Evolutionary conservation across 768 basidiomycete genomes (phyloP), one percentile per base, ranked within the genome.

Genomic region (Coprinellus aureogranulatus): DNA sequence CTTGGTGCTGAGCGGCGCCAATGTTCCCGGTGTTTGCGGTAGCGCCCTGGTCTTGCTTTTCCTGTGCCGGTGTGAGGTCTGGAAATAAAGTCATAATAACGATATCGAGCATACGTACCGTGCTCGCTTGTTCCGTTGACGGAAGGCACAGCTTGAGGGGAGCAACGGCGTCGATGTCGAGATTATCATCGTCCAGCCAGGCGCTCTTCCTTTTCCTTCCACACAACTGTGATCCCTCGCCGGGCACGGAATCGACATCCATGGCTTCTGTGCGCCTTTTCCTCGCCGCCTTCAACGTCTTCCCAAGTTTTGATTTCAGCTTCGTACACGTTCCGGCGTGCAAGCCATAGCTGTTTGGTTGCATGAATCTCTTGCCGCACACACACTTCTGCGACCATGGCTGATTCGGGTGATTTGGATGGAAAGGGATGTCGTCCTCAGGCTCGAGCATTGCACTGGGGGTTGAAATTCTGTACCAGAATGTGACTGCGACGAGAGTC

Each of bases 321-420:
- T 25, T 34, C 27, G 6, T n/a, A 22, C 49, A 51, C 6, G 26
- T 18, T 11, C 31, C 14, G 18, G 34, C 28, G 10, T 51, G 49
- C 16, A 31, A 34, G 4, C 12, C 49, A 23, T 51, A 37, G 49
- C 49, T 51, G n/a, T 37, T 51, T 10, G 49, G 49, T 20, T 51
- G 49, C 49, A 30, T 51, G 31, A 31, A 51, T 20, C 12, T 14
- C 18, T 22, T 30, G 9, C 49, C 28, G 10, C 49, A 51, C 8
- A 51, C 49, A 20, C 49, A 51, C 11, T 30, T 51, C 49, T 30
- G 28, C 11, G 28, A 51, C 49, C 49, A 51, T 37, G 49, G 49
- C n/a, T 30, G 27, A 37, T 51, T 51, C 12, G 47, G 42, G 42
- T n/a, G 42, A 11, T 34, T 14, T 6, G 34, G 34, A 34, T 34